Evolutionary conservation across 2,329 filamentous ascomycete genomes (phyloP).

Genomic region (Diaporthe eres): DNA sequence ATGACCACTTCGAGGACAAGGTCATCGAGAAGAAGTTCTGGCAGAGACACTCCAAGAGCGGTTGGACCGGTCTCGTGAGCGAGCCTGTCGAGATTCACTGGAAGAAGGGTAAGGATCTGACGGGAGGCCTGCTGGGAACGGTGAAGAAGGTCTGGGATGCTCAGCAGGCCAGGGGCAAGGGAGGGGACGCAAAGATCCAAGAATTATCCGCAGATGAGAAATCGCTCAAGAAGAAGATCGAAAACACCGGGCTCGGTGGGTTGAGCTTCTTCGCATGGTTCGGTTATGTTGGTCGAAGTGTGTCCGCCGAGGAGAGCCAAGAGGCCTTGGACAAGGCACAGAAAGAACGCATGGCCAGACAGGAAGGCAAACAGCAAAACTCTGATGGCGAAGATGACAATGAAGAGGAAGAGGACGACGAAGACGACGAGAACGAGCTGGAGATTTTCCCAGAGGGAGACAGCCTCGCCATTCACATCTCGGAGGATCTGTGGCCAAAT

Average conservation of each 20-base stretch:
- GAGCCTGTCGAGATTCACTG: slow-evolving; percentile 91
- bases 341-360: slow-evolving; percentile 62
- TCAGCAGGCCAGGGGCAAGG: slow-evolving; percentile 59
- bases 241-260: slow-evolving; percentile 73
- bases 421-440: slow-evolving; percentile 75
- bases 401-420: slow-evolving; percentile 64
- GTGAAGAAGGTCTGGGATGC: slow-evolving; percentile 79
- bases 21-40: slow-evolving; percentile 93
- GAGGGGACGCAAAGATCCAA: slow-evolving; percentile 48
- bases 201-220: slow-evolving; percentile 63
- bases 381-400: slow-evolving; percentile 61
- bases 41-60: slow-evolving; percentile 78
- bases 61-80: slow-evolving; percentile 84
- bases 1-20: slow-evolving; percentile 85
- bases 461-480: slow-evolving; percentile 82
- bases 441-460: slow-evolving; percentile 94
- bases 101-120: slow-evolving; percentile 90
- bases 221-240: slow-evolving; percentile 67
- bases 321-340: slow-evolving; percentile 73
- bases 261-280: slow-evolving; percentile 93
- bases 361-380: slow-evolving; percentile 61
- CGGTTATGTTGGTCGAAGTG: slow-evolving; percentile 78
- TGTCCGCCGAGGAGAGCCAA: slow-evolving; percentile 80
- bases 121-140: slow-evolving; percentile 82
- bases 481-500: slow-evolving; percentile 90